Evolutionary conservation across 495 filamentous ascomycete genomes (phyloP), one percentile per base, ranked within the genome.

Genomic region (Hypoxylon fuscum): DNA sequence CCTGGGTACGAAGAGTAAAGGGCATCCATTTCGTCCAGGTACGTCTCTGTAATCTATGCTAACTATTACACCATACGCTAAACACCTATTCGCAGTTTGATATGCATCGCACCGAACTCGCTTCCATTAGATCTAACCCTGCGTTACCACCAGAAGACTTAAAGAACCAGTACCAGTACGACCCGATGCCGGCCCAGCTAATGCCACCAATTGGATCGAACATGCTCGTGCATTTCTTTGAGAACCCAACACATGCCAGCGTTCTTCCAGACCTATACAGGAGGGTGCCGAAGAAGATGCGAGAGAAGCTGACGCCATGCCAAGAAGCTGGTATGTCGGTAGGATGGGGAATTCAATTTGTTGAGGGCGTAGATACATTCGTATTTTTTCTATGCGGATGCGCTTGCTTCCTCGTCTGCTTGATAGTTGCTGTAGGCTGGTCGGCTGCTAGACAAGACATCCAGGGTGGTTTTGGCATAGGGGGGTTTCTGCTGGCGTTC

Each of bases 261-360:
- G 38, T 32, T 3, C 31, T 56, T 1, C 59, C 45, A 20, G 45
- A 45, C 20, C 35, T 62, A 34, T 62, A 56, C 21, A 45, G n/a
- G 5, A 50, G 59, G 12, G 46, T 62, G 34, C 52, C 59, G 0
- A 62, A 62, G 32, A 62, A 62, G 20, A 7, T 62, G 9, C 44
- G 31, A 8, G 15, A 31, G 1, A 62, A 41, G 18, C 17, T 62
- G 7, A 32, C 37, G 4, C 37, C 51, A 11, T 62, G 59, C 18
- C 44, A 35, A 29, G 20, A 41, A 1, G 56, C 20, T 5, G 52
- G 59, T 5, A 45, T 37, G 17, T 37, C 59, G 0, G n/a, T 51
- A 3, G 52, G 59, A 3, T 56, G 59, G 59, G 59, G 52, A 8
- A 44, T 62, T 20, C 37, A 56, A 31, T 45, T 62, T 25, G 52